Evolutionary conservation across 164 flowering plant genomes (phyloP).

Genomic region (Dillenia turbinata): DNA sequence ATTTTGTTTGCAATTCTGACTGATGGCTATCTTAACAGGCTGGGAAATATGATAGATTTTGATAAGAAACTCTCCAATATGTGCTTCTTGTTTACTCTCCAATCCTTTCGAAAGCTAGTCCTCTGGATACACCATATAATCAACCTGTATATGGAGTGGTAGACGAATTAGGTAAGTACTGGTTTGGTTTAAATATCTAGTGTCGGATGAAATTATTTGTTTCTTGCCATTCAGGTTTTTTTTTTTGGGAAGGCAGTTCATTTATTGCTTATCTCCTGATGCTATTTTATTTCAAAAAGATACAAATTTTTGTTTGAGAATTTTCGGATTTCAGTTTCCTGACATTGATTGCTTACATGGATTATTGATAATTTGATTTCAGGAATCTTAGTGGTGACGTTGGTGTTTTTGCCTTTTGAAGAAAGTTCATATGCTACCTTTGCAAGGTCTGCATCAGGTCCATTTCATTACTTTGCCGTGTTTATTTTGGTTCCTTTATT

Average conservation of each 20-base stretch:
- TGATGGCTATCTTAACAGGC: slow-evolving; percentile 28
- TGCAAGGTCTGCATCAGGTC: slow-evolving; percentile 96
- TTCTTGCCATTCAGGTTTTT: no score
- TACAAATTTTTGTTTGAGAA: background rate
- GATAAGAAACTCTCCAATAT: slow-evolving; percentile 63
- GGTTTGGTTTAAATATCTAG: no score
- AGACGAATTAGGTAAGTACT: slow-evolving; percentile 74
- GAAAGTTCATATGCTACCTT: slow-evolving; percentile 93
- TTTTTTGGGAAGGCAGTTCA: no score
- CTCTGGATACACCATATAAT: slow-evolving; percentile 95
- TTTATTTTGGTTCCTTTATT: background rate
- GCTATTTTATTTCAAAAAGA: background rate
- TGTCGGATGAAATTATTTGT: no score
- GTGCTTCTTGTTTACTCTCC: slow-evolving; percentile 73
- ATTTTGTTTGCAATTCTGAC: background rate
- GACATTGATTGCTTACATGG: background rate
- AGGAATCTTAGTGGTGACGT: slow-evolving; percentile 95
- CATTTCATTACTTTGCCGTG: slow-evolving; percentile 17
- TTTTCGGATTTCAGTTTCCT: background rate
- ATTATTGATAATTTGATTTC: slow-evolving; percentile 11
- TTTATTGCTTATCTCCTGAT: background rate
- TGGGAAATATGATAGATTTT: slow-evolving; percentile 33
- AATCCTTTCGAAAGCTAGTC: slow-evolving; percentile 74
- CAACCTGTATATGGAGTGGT: slow-evolving; percentile 98
- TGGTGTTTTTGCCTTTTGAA: slow-evolving; percentile 96